A percentile compares a stretch with the other conserved stretches of the same genome.
phyloP scores from a whole-genome alignment of 2,329 filamentous ascomycete genomes.

The Lecanicillium sp. region DNA sequence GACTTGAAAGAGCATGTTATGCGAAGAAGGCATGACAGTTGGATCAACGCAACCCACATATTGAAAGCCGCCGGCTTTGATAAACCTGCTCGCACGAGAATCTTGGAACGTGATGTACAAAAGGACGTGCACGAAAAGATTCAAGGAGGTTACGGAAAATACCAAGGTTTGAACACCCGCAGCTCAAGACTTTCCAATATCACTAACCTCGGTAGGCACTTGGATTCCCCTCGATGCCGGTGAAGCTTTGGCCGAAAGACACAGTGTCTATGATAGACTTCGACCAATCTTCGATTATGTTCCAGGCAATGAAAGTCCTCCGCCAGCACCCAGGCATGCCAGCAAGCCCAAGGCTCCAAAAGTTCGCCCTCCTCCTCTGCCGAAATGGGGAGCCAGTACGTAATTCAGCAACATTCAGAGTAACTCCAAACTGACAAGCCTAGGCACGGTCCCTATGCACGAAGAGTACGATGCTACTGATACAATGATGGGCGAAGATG shows the following conservation, averaged over 20 bases:
- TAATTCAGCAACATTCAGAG: neutral
- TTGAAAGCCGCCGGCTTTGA: constrained; percentile 95
- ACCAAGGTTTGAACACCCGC: constrained; percentile 58
- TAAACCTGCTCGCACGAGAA: constrained; percentile 89
- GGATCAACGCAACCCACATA: constrained; percentile 99
- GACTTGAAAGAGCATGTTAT: constrained; percentile 85
- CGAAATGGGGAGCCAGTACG: constrained; percentile 42
- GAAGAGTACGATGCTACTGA: constrained; percentile 61
- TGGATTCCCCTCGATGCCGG: constrained; percentile 89
- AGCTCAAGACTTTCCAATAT: constrained; percentile 5
- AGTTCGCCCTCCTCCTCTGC: constrained; percentile 34
- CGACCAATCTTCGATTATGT: constrained; percentile 83
- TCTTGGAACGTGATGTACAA: constrained; percentile 92
- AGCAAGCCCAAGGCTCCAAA: constrained; percentile 76
- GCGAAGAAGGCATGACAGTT: constrained; percentile 86
- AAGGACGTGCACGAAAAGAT: constrained; percentile 97
- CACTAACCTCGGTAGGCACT: constrained; percentile 51
- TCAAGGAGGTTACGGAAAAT: constrained; percentile 97
- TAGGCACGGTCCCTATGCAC: constrained; percentile 14
- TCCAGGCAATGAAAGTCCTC: constrained; percentile 77
- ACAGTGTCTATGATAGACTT: constrained; percentile 77
- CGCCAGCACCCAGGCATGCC: constrained; percentile 86
- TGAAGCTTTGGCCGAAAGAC: constrained; percentile 73
- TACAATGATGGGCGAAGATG: constrained; percentile 60
- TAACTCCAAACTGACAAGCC: neutral